A percentile compares a stretch with the other conserved stretches of the same genome.
phyloP scores from a whole-genome alignment of 345 rosid genomes.

The Melaleuca quinquenervia region DNA sequence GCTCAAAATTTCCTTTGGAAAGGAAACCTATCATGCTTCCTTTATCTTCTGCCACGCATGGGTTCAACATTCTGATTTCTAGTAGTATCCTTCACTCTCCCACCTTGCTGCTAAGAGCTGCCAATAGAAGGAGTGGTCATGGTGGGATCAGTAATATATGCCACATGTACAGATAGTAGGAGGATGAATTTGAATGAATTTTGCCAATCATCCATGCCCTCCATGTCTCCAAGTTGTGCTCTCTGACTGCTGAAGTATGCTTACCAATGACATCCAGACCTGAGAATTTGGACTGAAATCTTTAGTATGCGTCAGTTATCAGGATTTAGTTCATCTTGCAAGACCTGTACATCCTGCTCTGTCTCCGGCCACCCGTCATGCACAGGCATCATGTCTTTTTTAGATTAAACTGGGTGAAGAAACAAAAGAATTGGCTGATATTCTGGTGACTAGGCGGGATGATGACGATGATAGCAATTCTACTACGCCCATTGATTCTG shows the following conservation, averaged over 20 bases:
- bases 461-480: not conserved
- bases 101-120: constrained; percentile 34
- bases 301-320: constrained; percentile 31
- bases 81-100: constrained; percentile 38
- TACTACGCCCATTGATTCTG: not conserved
- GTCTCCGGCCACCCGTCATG: constrained; percentile 48
- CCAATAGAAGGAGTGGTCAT: constrained; percentile 29
- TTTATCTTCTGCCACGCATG: constrained; percentile 44
- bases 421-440: constrained; percentile 19
- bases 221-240: constrained; percentile 54
- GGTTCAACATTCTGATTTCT: constrained; percentile 51
- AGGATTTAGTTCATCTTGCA: constrained; percentile 67
- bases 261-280: constrained; percentile 53
- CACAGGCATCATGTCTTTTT: constrained; percentile 58
- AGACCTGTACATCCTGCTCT: constrained; percentile 57
- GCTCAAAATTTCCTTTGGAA: constrained; percentile 34
- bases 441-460: not conserved
- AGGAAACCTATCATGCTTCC: constrained; percentile 43
- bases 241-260: constrained; percentile 61
- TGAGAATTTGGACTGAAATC: constrained; percentile 39
- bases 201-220: constrained; percentile 23
- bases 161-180: constrained; percentile 19
- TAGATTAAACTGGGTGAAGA: constrained; percentile 18
- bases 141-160: constrained; percentile 34
- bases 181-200: constrained; percentile 8